Percentiles rank a stretch among this genome's conserved stretches.
Evolutionary conservation across 768 basidiomycete species (phyloP).

Genomic region (Tulasnella sp.): DNA sequence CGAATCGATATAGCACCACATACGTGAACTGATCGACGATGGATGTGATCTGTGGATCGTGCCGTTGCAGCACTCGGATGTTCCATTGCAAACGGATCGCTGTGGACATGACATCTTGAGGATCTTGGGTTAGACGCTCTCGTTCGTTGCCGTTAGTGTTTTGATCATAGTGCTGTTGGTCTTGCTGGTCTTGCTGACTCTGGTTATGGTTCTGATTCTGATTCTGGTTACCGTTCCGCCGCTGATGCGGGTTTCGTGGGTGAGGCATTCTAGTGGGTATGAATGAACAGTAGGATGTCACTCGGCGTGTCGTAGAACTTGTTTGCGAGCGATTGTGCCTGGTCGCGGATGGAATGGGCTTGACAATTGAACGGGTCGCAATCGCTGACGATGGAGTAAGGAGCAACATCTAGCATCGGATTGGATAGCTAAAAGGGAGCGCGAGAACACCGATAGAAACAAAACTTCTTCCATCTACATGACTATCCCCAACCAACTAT

Average conservation of each 20-base stretch:
- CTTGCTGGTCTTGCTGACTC: too few species aligned
- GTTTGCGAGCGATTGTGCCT: too few species aligned
- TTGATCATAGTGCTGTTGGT: background rate
- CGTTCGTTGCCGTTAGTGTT: background rate
- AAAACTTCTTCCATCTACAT: too few species aligned
- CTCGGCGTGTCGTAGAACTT: too few species aligned
- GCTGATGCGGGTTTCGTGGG: too few species aligned
- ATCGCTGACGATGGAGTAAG: too few species aligned
- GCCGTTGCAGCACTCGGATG: slow-evolving; percentile 65
- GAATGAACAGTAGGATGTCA: background rate
- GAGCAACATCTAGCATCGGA: too few species aligned
- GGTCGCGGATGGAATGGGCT: background rate
- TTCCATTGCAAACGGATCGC: slow-evolving; percentile 31
- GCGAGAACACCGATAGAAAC: too few species aligned
- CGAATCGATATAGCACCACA: slow-evolving; percentile 40
- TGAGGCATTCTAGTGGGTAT: background rate
- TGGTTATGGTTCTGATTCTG: background rate
- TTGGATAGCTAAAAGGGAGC: too few species aligned
- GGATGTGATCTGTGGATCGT: slow-evolving; percentile 66
- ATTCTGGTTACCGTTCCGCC: background rate
- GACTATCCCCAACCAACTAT: too few species aligned
- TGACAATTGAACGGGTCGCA: background rate
- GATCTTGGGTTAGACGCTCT: slow-evolving; percentile 11
- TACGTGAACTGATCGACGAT: slow-evolving; percentile 85
- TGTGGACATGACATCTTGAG: slow-evolving; percentile 18